Percentiles rank a stretch among this genome's conserved stretches.
These are phyloP conservation scores for Chlamydomonas reinhardtii DNA, from an alignment of 163 green algal genomes.

Conservation along the genomic window DNA sequence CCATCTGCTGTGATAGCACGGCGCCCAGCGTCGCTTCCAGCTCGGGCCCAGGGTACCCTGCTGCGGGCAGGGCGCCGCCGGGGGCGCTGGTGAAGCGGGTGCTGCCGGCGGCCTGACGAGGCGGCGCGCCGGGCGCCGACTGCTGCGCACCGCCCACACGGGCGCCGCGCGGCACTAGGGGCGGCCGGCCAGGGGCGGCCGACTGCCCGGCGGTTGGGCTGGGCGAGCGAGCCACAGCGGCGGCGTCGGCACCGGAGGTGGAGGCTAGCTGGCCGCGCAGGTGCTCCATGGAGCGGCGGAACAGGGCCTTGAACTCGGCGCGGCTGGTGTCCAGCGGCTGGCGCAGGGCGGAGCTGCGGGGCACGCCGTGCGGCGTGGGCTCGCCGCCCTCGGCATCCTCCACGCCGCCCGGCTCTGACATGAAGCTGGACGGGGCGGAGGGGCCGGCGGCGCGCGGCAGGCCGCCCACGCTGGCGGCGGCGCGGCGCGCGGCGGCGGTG, in stretches of 20 bases:
- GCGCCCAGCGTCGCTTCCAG: slow-evolving; percentile 15
- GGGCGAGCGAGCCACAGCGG: background rate
- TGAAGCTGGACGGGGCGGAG: too few relatives aligned
- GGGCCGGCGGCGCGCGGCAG: too few relatives aligned
- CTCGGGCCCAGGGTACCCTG: background rate
- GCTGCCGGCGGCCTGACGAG: too few relatives aligned
- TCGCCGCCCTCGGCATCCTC: background rate
- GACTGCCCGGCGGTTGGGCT: background rate
- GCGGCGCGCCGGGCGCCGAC: background rate
- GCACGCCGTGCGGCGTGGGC: background rate
- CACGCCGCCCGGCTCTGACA: too few relatives aligned
- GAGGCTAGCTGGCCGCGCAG: slow-evolving; percentile 9
- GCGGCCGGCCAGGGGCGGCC: too few relatives aligned
- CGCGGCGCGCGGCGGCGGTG: too few relatives aligned
- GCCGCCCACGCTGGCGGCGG: too few relatives aligned
- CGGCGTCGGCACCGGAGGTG: background rate
- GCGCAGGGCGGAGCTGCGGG: background rate
- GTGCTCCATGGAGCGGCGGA: slow-evolving; percentile 49
- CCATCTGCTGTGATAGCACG: background rate
- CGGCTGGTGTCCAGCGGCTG: background rate
- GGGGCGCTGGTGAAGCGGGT: background rate
- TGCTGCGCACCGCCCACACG: background rate
- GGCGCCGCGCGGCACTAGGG: too few relatives aligned
- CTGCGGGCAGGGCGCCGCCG: too few relatives aligned
- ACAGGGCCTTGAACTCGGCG: slow-evolving; percentile 10